A percentile compares a stretch with the other conserved stretches of the same genome.
Conservation (phyloP, 2,329 filamentous ascomycete species). For the Chaetothyriales sp. region DNA sequence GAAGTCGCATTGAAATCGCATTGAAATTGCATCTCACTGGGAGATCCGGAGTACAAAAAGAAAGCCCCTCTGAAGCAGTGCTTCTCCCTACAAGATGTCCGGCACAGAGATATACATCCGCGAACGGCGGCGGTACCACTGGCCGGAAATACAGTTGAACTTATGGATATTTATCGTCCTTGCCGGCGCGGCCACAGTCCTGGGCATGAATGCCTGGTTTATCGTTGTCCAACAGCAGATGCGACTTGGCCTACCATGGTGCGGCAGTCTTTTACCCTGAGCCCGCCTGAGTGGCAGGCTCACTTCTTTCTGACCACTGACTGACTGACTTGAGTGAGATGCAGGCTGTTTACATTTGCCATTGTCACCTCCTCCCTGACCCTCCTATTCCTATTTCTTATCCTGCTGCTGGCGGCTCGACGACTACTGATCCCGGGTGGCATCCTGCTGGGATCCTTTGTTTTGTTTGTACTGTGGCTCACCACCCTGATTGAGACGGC, state of each 20-base stretch:
- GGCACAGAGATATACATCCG: constrained; percentile 19
- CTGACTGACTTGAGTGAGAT: neutral
- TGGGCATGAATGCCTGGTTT: constrained; percentile 47
- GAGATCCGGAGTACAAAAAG: neutral
- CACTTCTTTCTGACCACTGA: neutral
- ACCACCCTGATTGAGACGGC: constrained; percentile 48
- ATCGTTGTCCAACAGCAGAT: constrained; percentile 43
- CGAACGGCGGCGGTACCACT: constrained; percentile 39
- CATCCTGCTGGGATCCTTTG: constrained; percentile 45
- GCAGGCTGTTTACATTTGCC: constrained; percentile 50
- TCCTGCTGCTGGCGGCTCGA: constrained; percentile 41
- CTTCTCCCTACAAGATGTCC: neutral
- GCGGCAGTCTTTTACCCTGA: constrained; percentile 14
- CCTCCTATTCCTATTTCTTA: constrained; percentile 43
- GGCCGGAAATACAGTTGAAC: constrained; percentile 51
- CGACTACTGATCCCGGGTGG: constrained; percentile 43
- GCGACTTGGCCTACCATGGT: constrained; percentile 45
- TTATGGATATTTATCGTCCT: constrained; percentile 50
- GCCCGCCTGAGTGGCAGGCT: neutral
- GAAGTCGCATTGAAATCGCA: neutral
- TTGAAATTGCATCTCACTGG: neutral
- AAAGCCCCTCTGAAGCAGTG: neutral
- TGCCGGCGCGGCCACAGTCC: constrained; percentile 39
- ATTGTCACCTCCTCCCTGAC: constrained; percentile 42
- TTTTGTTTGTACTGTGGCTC: constrained; percentile 46